Conservation (phyloP, 768 basidiomycete genomes). For the Leccinum truebloodii region DNA sequence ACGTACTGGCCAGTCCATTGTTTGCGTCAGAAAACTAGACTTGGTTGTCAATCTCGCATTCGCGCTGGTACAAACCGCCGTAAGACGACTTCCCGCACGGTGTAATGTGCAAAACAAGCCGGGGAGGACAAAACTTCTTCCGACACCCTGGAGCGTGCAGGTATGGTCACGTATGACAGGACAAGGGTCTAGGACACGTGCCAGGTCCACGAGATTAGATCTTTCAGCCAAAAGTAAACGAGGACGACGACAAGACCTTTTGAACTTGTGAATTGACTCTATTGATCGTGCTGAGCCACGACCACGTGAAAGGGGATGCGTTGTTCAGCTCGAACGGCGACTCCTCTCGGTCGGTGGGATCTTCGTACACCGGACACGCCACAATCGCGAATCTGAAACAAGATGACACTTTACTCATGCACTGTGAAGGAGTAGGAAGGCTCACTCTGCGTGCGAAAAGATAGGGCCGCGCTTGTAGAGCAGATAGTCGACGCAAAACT, state of each 20-base stretch:
- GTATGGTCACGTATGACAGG: slow-evolving; percentile 90
- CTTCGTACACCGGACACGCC: slow-evolving; percentile 90
- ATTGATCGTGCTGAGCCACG: slow-evolving; percentile 96
- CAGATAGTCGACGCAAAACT: slow-evolving; percentile 95
- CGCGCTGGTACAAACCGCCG: slow-evolving; percentile 88
- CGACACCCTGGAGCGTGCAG: slow-evolving; percentile 61
- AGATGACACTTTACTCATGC: background rate
- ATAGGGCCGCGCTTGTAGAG: slow-evolving; percentile 94
- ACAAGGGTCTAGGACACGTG: slow-evolving; percentile 70
- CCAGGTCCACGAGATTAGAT: slow-evolving; percentile 5
- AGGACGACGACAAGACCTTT: slow-evolving; percentile 66
- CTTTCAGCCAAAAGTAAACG: background rate
- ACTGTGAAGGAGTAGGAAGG: slow-evolving; percentile 3
- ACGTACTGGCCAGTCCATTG: background rate
- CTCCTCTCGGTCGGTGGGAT: slow-evolving; percentile 63
- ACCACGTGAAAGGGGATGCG: slow-evolving; percentile 78
- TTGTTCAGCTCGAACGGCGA: slow-evolving; percentile 71
- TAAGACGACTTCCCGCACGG: slow-evolving; percentile 80
- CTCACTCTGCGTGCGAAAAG: slow-evolving; percentile 94
- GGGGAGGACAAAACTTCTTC: slow-evolving; percentile 61
- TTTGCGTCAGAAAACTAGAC: background rate
- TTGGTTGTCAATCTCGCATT: slow-evolving; percentile 70
- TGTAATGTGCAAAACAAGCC: slow-evolving; percentile 72
- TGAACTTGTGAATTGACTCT: slow-evolving; percentile 96
- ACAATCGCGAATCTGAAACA: slow-evolving; percentile 78